These are phyloP conservation scores for Ganoderma resinaceum DNA, from an alignment of 1,284 basidiomycete genomes.

Conservation along the genomic window DNA sequence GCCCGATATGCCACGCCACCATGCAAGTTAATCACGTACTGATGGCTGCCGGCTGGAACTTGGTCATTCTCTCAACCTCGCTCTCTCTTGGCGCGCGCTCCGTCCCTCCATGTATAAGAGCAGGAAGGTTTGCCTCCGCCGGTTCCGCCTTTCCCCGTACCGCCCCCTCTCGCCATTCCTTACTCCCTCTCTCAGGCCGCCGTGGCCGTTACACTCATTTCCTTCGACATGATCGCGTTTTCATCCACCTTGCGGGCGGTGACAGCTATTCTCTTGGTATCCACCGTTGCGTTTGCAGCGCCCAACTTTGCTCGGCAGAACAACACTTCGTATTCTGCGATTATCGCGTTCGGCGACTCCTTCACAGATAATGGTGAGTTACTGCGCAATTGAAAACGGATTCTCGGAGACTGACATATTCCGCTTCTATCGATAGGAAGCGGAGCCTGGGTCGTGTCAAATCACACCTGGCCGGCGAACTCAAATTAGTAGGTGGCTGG, in stretches of 20 bases:
- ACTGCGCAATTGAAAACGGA: neutral
- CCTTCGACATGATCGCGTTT: neutral
- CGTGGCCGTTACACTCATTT: neutral
- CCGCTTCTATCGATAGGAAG: constrained; percentile 3
- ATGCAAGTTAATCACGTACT: neutral
- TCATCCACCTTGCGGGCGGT: neutral
- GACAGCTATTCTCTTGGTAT: neutral
- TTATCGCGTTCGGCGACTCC: constrained; percentile 18
- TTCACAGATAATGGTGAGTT: constrained; percentile 15
- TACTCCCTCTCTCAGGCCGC: neutral
- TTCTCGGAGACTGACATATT: neutral
- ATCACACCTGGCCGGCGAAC: constrained; percentile 17
- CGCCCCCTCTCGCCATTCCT: neutral
- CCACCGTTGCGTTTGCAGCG: neutral
- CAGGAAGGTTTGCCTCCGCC: neutral
- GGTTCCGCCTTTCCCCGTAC: neutral
- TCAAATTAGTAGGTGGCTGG: constrained; percentile 3
- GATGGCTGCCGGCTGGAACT: neutral
- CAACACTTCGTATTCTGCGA: constrained; percentile 5
- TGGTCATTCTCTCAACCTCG: neutral
- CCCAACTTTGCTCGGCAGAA: neutral
- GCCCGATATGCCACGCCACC: neutral
- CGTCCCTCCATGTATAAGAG: neutral
- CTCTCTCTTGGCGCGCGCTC: constrained; percentile 1
- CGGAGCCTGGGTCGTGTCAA: constrained; percentile 13